Evolutionary conservation across 108 stramenopile genomes (phyloP), one percentile per base, ranked within the genome.

Genomic region (Cyclotella kingstonii): DNA sequence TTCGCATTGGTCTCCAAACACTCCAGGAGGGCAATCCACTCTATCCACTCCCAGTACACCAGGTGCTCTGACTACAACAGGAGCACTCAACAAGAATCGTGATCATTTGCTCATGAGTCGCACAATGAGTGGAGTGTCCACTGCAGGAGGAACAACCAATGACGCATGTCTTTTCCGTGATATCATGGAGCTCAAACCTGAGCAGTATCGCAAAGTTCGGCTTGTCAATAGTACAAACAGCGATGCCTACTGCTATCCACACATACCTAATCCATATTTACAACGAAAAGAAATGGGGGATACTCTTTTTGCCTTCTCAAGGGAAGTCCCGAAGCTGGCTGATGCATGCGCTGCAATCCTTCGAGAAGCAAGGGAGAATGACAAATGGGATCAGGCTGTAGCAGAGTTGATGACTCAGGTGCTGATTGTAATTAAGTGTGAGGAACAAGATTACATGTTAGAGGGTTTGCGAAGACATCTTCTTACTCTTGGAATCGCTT

Each of bases 261-360:
- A 78, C 27, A 67, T 91, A 11, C 87, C 90, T 1, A 66, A 86
- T 23, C 81, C 87, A 3, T 85, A 81, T 66, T 62, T 54, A 4
- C 85, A 87, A 35, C 82, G 87, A n/a, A 85, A 84, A 54, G 79
- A 82, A 34, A 59, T 86, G 66, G 83, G 82, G 19, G 90, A 91
- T 59, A 83, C 82, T 8, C 49, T 91, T 14, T 87, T 89, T 74
- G 63, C 58, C 18, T 39, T 91, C 21, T 77, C 84, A 4, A 57
- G 64, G 18, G 66, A 78, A 39, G 67, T 89, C 43, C 85, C 85
- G 0, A 54, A 48, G 0, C 76, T 86, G 12, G 81, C 82, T 5
- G 80, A 73, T 30, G 80, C 82, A 4, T 83, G 84, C 49, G 84
- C 81, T 1, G 42, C 76, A 5, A 75, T 81, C 18, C 63, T 91